Conservation (phyloP, 23 red algal species). For the Pyropia yezoensis region DNA sequence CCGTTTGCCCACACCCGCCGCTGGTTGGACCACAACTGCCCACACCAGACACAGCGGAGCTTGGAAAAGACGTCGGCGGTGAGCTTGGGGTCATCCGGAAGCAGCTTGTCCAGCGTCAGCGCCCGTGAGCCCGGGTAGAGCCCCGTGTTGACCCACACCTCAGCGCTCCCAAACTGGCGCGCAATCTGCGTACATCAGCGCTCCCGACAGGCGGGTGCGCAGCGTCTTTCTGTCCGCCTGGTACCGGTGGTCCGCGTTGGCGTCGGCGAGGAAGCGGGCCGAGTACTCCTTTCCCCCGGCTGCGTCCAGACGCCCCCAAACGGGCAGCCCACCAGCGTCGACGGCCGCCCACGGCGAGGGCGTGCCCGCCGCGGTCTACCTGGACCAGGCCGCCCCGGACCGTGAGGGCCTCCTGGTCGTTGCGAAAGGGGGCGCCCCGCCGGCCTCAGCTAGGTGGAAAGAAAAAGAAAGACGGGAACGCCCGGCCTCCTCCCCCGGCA, state of each 20-base stretch:
- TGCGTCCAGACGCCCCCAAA: background rate
- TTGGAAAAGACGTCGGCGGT: background rate
- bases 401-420: too few relatives aligned
- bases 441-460: too few relatives aligned
- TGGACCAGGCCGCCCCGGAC: too few relatives aligned
- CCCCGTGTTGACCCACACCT: constrained; percentile 10
- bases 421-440: too few relatives aligned
- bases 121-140: background rate
- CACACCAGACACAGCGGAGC: background rate
- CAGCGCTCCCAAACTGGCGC: constrained; percentile 1
- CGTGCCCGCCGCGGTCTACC: too few relatives aligned
- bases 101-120: constrained; percentile 3
- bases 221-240: background rate
- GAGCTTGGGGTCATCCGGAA: background rate
- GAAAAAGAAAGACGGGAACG: too few relatives aligned
- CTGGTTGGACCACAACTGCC: constrained; percentile 10
- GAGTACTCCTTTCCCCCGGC: background rate
- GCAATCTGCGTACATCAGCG: constrained; percentile 1
- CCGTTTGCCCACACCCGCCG: background rate
- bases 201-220: background rate
- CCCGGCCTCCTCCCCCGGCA: too few relatives aligned
- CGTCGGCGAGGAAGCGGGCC: constrained; percentile 8
- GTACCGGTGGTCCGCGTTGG: constrained; percentile 11
- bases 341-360: too few relatives aligned
- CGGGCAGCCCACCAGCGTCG: too few relatives aligned